Percentiles rank a stretch among this genome's conserved stretches.
Evolutionary conservation across 495 filamentous ascomycete species (phyloP).

Genomic region (Talaromyces liani): DNA sequence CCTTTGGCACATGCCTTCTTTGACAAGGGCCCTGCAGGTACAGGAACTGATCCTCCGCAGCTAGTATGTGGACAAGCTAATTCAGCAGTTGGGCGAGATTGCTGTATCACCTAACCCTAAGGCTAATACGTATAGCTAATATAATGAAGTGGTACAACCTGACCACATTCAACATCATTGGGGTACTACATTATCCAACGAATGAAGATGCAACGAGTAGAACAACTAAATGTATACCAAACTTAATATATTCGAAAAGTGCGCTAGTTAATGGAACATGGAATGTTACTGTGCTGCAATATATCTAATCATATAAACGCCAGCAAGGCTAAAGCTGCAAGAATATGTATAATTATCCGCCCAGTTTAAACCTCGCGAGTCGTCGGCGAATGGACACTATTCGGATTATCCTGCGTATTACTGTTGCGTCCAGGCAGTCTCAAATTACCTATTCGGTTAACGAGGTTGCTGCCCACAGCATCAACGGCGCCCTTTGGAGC

Average conservation of each 20-base stretch:
- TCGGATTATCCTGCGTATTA: constrained; percentile 23
- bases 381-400: constrained; percentile 22
- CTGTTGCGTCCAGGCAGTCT: constrained; percentile 43
- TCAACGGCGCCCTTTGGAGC: constrained; percentile 89
- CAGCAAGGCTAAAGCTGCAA: background rate
- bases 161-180: no score
- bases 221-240: background rate
- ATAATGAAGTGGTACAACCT: no score
- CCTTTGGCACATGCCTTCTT: no score
- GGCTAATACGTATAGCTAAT: no score
- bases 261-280: background rate
- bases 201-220: background rate
- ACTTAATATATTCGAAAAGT: background rate
- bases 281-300: background rate
- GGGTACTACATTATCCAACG: no score
- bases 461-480: constrained; percentile 87
- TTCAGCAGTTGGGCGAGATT: no score
- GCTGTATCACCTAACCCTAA: no score
- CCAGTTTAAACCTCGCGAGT: constrained; percentile 29
- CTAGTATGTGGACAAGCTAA: no score
- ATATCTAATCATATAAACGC: background rate
- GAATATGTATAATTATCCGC: background rate
- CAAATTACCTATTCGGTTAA: constrained; percentile 77
- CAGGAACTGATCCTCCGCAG: no score
- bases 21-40: no score